Conservation (phyloP, 441 rosid species). For the Erodium chrysanthum region DNA sequence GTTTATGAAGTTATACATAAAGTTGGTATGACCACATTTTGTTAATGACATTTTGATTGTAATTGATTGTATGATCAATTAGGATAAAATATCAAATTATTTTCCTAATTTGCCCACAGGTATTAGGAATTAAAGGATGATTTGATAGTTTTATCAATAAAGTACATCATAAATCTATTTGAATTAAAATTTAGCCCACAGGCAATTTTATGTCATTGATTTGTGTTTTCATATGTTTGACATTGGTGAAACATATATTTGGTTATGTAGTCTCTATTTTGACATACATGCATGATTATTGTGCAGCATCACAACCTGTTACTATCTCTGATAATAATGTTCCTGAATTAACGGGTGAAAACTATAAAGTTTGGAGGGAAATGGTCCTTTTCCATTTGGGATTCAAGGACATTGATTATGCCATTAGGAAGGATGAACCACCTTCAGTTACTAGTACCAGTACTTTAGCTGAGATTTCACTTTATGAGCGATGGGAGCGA, state of each 20-base stretch:
- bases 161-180: neutral
- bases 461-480: neutral
- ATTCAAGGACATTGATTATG: too few relatives aligned
- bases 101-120: conserved; percentile 12
- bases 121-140: conserved; percentile 4
- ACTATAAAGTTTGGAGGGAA: too few relatives aligned
- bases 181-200: conserved; percentile 11
- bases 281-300: neutral
- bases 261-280: neutral
- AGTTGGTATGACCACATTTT: too few relatives aligned
- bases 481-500: conserved; percentile 3
- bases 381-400: too few relatives aligned
- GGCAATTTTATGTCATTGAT: neutral
- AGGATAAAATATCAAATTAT: conserved; percentile 9
- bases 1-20: too few relatives aligned
- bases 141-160: too few relatives aligned
- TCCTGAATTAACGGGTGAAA: neutral
- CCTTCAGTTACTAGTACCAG: neutral
- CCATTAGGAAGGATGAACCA: too few relatives aligned
- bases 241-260: neutral
- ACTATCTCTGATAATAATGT: neutral
- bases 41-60: too few relatives aligned
- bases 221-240: neutral
- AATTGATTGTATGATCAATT: too few relatives aligned
- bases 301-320: neutral